These are phyloP conservation scores for Botrytis fragariae DNA, from an alignment of 2,329 filamentous ascomycete species.

Conservation along the genomic window DNA sequence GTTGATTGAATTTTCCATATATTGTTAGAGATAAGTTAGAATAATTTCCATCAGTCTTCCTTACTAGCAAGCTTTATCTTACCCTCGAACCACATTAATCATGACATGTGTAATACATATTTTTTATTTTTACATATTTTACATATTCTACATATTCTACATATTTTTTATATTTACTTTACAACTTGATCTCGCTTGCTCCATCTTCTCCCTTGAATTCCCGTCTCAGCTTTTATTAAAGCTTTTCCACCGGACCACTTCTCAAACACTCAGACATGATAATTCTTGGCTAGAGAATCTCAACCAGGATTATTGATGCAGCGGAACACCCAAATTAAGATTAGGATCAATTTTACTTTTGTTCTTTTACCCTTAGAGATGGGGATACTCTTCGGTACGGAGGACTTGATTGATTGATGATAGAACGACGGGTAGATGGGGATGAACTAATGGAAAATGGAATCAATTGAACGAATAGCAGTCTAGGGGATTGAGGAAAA, in stretches of 20 bases:
- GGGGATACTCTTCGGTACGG: background rate
- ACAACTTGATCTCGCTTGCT: background rate
- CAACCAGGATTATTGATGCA: slow-evolving; percentile 1
- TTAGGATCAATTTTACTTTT: slow-evolving; percentile 4
- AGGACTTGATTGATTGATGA: background rate
- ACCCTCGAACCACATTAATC: background rate
- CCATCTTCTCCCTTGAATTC: background rate
- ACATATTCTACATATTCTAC: background rate
- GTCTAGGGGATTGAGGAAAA: background rate
- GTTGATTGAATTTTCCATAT: background rate
- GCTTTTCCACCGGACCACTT: background rate
- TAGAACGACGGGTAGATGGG: background rate
- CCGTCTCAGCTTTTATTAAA: background rate
- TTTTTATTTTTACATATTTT: background rate
- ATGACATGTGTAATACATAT: background rate
- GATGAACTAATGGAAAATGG: background rate
- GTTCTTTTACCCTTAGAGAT: background rate
- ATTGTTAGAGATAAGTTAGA: background rate
- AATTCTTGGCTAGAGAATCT: background rate
- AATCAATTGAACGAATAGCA: background rate
- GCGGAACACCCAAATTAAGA: background rate
- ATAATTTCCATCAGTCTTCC: background rate
- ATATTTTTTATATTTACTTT: background rate
- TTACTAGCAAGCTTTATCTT: background rate
- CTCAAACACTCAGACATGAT: background rate